Base-by-base conservation (phyloP, 208 protist species). In the Trypanosoma cruzi region DNA sequence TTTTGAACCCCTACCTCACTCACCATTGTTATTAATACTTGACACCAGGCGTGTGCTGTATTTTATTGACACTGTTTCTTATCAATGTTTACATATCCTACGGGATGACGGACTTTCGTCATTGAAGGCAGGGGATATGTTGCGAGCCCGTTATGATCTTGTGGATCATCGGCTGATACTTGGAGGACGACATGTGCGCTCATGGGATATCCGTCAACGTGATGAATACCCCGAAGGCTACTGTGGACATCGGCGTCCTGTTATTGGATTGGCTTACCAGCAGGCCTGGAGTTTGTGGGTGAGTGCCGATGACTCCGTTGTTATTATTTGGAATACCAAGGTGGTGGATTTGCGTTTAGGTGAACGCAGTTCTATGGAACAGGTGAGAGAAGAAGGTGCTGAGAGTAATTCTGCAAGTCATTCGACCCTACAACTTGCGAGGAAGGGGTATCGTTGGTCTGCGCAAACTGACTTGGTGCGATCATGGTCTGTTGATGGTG, bases 21-120 rank as follows among this genome's bases (percentile, higher is more conserved):
- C 65, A 13, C 55, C 90, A 37, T 77, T 84, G 32, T 52, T 94
- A 16, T 66, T 96, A 16, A 80, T 94, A 24, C 77, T 93, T 1
- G 88, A 93, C 74, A 92, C 78, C n/a, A 76, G 77, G 37, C 86
- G 86, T 29, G 76, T 85, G 7, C 74, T 94, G 42, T 87, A 85
- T 58, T 83, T 96, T 63, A 72, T 94, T 52, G 83, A 94, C 57
- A 83, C 77, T 49, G 37, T 86, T 20, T 82, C 64, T 8, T 86
- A 79, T 29, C 68, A 81, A 57, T 78, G 87, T 48, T 42, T 86
- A 48, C 64, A 62, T 37, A 75, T 85, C 0, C 46, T 93, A 20
- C 61, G 71, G 29, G 84, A 93, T 64, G 66, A 82, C 70, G 70
- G 65, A 29, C 63, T 73, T 40, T 62, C 64, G 26, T 92, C 84